Evolutionary conservation across 768 basidiomycete genomes (phyloP), one percentile per base, ranked within the genome.

Genomic region (Holtermanniella nyarrowii): DNA sequence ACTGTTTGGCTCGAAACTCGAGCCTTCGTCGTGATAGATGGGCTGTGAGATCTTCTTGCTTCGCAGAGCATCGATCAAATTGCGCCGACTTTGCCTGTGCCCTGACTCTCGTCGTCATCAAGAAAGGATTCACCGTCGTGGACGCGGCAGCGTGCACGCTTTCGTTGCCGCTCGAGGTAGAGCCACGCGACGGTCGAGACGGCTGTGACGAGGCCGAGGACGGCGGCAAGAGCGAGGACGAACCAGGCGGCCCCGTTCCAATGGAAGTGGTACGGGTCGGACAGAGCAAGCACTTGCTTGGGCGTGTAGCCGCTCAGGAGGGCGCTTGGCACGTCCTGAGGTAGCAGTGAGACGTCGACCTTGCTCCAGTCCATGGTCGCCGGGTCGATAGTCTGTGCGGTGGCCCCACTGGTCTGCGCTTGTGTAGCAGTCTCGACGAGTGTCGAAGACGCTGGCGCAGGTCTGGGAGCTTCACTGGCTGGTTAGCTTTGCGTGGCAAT

Each of bases 221-320:
- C n/a, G 14, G 37, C 43, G 7, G 57, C 21, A 44, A 61, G 58
- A 27, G 54, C 26, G 5, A 61, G 31, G 24, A 61, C 52, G 47
- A 61, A 61, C 25, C 52, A 54, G 3, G 57, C 48, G 3, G 54
- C 51, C n/a, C 42, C 26, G 48, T 56, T 58, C 60, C 60, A 61
- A 13, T 51, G 18, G 48, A 58, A 58, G 1, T 43, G 13, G 42
- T 61, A 61, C 10, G 24, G 24, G 10, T 24, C 31, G 20, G 40
- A 44, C 3, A 61, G 52, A 11, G 46, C 42, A 3, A 48, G 3
- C 3, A 61, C 46, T 42, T 61, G 60, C 0, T 25, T 3, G 2
- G 46, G 40, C 16, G 49, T 43, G 49, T 53, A 55, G 13, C 44
- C 45, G n/a, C 31, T 46, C 24, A 51, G 44, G 21, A 56, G 50